phyloP scores from a whole-genome alignment of 768 basidiomycete species.

The Hericium coralloides region DNA sequence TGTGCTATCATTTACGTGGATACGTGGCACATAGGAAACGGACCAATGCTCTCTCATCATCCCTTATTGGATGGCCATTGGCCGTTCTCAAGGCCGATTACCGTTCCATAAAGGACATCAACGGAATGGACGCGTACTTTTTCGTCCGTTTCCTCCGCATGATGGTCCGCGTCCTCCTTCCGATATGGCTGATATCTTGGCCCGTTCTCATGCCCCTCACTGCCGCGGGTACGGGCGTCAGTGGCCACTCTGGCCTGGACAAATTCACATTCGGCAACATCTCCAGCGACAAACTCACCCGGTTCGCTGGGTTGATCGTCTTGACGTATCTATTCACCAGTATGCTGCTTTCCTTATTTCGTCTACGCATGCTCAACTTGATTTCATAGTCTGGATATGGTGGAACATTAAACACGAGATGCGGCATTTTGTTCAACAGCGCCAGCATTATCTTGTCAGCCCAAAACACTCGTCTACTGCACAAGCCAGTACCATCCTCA shows the following conservation, averaged over 20 bases:
- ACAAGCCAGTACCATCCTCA: conserved; percentile 83
- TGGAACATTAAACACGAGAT: conserved; percentile 79
- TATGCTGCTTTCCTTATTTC: conserved; percentile 25
- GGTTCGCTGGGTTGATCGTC: conserved; percentile 76
- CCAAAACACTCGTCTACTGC: conserved; percentile 65
- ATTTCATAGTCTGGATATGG: conserved; percentile 67
- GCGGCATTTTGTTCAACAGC: conserved; percentile 65
- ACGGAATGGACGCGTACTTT: conserved; percentile 89
- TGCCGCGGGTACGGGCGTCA: conserved; percentile 39
- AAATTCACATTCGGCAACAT: conserved; percentile 81
- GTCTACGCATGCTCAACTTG: background rate
- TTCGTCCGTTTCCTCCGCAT: conserved; percentile 86
- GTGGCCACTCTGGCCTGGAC: conserved; percentile 48
- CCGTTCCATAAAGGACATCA: conserved; percentile 49
- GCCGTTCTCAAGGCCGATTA: conserved; percentile 57
- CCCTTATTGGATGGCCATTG: conserved; percentile 56
- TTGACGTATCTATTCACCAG: conserved; percentile 73
- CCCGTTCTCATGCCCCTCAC: conserved; percentile 71
- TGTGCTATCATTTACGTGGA: background rate
- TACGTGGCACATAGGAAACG: conserved; percentile 39
- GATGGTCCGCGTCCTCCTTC: conserved; percentile 74
- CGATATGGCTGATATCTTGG: conserved; percentile 93
- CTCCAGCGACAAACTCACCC: conserved; percentile 30
- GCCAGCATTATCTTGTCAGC: conserved; percentile 77
- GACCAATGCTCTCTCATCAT: conserved; percentile 38